Percentiles rank a stretch among this genome's conserved stretches.
These are phyloP conservation scores for Lentinula boryana DNA, from an alignment of 768 basidiomycete genomes.

Conservation along the genomic window DNA sequence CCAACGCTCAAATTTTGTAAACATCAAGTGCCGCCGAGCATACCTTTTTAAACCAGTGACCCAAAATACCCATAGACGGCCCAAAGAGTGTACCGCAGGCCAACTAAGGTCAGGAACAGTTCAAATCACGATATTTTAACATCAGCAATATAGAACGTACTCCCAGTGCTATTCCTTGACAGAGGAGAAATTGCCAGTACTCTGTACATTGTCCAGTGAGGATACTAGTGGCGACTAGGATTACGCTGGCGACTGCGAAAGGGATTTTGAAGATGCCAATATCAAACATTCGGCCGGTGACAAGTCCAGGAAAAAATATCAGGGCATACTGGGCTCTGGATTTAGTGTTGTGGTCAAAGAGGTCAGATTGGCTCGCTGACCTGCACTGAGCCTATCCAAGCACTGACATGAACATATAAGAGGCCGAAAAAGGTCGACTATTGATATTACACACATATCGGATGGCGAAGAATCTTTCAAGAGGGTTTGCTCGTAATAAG, in stretches of 20 bases:
- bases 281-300: conserved; percentile 50
- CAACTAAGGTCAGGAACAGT: conserved; percentile 22
- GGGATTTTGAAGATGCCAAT: conserved; percentile 43
- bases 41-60: conserved; percentile 66
- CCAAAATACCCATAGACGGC: conserved; percentile 50
- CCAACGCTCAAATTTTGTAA: background rate
- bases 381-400: conserved; percentile 55
- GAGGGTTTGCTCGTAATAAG: background rate
- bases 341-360: background rate
- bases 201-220: conserved; percentile 61
- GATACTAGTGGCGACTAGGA: conserved; percentile 53
- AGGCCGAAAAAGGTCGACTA: background rate
- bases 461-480: conserved; percentile 1
- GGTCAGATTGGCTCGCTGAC: conserved; percentile 13
- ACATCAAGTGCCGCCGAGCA: background rate
- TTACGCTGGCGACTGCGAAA: conserved; percentile 34
- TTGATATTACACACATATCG: background rate
- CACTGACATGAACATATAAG: conserved; percentile 20
- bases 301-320: conserved; percentile 35
- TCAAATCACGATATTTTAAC: background rate
- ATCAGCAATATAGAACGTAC: conserved; percentile 28
- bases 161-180: conserved; percentile 64
- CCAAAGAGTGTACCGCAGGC: conserved; percentile 58
- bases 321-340: conserved; percentile 31
- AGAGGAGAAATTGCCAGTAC: conserved; percentile 77